Conservation (phyloP, 306 rosid genomes). For the Begonia loranthoides region DNA sequence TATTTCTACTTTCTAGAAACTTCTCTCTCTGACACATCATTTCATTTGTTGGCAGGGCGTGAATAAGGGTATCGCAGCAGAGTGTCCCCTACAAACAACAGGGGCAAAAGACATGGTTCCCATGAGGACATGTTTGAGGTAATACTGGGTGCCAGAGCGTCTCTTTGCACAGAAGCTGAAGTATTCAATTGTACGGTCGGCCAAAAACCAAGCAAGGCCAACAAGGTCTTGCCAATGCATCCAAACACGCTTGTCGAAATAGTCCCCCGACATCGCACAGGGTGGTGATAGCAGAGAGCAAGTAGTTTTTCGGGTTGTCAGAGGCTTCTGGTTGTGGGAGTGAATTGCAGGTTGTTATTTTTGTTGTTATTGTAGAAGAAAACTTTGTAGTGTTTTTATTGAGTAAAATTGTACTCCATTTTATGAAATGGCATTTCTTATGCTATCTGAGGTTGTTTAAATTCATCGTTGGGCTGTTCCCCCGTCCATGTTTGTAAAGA, state of each 20-base stretch:
- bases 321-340: too few relatives aligned
- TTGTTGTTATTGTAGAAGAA: too few relatives aligned
- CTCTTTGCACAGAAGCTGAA: slow-evolving; percentile 34
- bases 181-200: slow-evolving; percentile 52
- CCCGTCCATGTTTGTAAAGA: too few relatives aligned
- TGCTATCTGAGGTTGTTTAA: too few relatives aligned
- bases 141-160: slow-evolving; percentile 21
- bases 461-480: too few relatives aligned
- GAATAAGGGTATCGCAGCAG: slow-evolving; percentile 71
- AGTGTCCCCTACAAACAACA: slow-evolving; percentile 47
- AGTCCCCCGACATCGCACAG: slow-evolving; percentile 19
- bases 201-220: slow-evolving; percentile 53
- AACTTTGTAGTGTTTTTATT: too few relatives aligned
- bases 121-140: slow-evolving; percentile 85
- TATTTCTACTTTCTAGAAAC: too few relatives aligned
- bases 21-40: neutral
- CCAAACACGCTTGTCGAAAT: slow-evolving; percentile 31
- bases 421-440: too few relatives aligned
- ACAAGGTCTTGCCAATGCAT: slow-evolving; percentile 62
- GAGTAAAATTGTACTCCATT: too few relatives aligned
- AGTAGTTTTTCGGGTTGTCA: too few relatives aligned
- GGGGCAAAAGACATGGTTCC: slow-evolving; percentile 40
- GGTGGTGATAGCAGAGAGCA: slow-evolving; percentile 19
- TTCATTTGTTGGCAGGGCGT: slow-evolving; percentile 45
- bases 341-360: too few relatives aligned